Evolutionary conservation across 2,329 filamentous ascomycete genomes (phyloP).

Genomic region (Sclerotinia trifoliorum): DNA sequence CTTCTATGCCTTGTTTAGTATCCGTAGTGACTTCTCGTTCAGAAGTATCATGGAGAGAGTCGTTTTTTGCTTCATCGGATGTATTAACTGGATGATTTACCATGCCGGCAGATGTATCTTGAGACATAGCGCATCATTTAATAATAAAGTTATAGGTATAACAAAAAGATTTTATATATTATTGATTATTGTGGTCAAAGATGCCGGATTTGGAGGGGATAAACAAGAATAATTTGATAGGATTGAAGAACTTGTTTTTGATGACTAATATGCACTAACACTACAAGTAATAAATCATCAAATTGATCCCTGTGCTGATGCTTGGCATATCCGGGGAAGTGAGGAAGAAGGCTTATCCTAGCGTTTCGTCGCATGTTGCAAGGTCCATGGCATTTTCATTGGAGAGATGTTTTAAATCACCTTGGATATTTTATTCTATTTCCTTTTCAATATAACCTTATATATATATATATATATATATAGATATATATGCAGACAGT

Average conservation of each 20-base stretch:
- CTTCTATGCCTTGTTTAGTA: constrained; percentile 2
- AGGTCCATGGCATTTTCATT: too few relatives aligned
- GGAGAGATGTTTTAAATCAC: too few relatives aligned
- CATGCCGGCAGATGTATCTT: constrained; percentile 25
- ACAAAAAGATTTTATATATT: constrained; percentile 4
- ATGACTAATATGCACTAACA: not conserved
- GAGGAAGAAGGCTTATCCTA: constrained; percentile 1
- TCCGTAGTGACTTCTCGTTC: not conserved
- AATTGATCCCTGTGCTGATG: not conserved
- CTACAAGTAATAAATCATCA: not conserved
- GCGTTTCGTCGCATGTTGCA: not conserved
- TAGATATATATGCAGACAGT: too few relatives aligned
- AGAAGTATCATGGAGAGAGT: constrained; percentile 8
- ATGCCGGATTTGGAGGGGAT: not conserved
- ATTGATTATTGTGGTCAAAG: not conserved
- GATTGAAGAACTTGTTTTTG: not conserved
- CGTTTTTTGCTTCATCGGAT: constrained; percentile 25
- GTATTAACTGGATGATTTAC: constrained; percentile 25
- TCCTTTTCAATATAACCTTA: too few relatives aligned
- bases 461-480: too few relatives aligned
- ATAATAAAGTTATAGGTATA: not conserved
- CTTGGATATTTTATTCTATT: too few relatives aligned
- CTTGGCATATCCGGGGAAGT: constrained; percentile 8
- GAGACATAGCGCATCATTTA: constrained; percentile 32
- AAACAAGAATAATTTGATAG: constrained; percentile 1